These are phyloP conservation scores for Rhizophagus clarus DNA, from an alignment of 192 early-diverging fungal species.

Conservation along the genomic window DNA sequence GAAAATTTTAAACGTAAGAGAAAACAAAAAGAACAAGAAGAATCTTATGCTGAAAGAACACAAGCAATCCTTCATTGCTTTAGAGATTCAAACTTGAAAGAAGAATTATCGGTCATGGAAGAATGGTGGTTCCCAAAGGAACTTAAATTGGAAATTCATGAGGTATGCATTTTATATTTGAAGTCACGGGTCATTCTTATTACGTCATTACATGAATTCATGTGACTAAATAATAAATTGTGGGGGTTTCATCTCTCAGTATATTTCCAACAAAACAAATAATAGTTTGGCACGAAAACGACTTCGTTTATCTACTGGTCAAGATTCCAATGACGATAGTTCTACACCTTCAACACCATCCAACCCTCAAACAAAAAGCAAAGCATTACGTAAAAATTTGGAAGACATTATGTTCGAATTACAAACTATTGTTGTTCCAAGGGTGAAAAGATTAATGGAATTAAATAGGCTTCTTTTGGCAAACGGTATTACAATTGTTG, in stretches of 20 bases:
- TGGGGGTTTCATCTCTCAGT: constrained; percentile 12
- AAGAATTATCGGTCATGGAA: constrained; percentile 25
- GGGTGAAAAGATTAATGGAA: constrained; percentile 22
- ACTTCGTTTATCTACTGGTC: constrained; percentile 25
- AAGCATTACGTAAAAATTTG: constrained; percentile 24
- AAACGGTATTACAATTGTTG: constrained; percentile 1
- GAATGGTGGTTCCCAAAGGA: constrained; percentile 36
- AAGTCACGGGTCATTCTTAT: no score
- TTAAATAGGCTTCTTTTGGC: not conserved
- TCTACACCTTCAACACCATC: not conserved
- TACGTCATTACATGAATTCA: no score
- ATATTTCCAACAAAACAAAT: constrained; percentile 34
- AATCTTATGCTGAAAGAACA: constrained; percentile 12
- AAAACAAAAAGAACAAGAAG: constrained; percentile 30
- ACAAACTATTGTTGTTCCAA: constrained; percentile 17
- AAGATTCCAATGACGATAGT: not conserved
- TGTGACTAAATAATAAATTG: no score
- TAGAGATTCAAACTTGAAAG: constrained; percentile 6
- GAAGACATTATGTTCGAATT: constrained; percentile 32
- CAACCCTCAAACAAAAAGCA: constrained; percentile 12
- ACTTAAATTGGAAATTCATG: constrained; percentile 31
- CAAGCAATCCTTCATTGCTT: constrained; percentile 24
- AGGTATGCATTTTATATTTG: constrained; percentile 12
- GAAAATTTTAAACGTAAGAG: constrained; percentile 26
- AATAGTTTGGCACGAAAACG: constrained; percentile 34